Conservation (phyloP, 2,329 filamentous ascomycete genomes). For the Ascochyta viciae-villosae region DNA sequence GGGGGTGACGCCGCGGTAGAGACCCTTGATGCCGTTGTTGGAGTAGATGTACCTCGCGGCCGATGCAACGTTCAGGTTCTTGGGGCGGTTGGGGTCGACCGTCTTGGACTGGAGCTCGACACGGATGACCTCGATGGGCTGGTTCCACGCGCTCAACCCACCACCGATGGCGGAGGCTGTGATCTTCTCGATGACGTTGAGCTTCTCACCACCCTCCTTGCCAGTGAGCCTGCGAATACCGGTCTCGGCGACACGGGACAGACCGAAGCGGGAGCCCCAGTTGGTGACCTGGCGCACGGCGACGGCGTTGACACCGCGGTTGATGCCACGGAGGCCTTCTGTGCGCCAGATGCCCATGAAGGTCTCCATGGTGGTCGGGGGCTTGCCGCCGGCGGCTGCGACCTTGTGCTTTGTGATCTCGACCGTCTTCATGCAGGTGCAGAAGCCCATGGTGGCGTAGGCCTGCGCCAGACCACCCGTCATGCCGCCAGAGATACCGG, state of each 20-base stretch:
- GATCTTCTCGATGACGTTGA: conserved; percentile 85
- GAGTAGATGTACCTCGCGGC: conserved; percentile 84
- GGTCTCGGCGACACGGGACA: conserved; percentile 88
- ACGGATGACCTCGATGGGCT: conserved; percentile 99
- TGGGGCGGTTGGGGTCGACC: conserved; percentile 94
- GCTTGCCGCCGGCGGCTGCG: conserved; percentile 80
- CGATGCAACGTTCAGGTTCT: conserved; percentile 97
- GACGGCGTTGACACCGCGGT: conserved; percentile 98
- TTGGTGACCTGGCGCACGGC: conserved; percentile 99
- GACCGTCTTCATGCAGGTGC: conserved; percentile 99
- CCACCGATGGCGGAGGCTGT: conserved; percentile 85
- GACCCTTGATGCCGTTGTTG: conserved; percentile 84
- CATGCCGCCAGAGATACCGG: conserved; percentile 91
- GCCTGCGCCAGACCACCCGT: conserved; percentile 94
- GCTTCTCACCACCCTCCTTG: conserved; percentile 81
- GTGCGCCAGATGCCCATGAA: conserved; percentile 97
- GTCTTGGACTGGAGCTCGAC: conserved; percentile 99
- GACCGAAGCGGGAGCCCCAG: conserved; percentile 96
- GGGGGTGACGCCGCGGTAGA: conserved; percentile 95
- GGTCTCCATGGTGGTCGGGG: conserved; percentile 88
- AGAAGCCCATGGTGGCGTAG: conserved; percentile 99
- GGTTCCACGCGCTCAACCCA: conserved; percentile 97
- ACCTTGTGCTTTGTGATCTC: conserved; percentile 99
- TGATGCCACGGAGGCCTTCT: conserved; percentile 95
- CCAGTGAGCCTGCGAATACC: conserved; percentile 79